A percentile compares a stretch with the other conserved stretches of the same genome.
These are phyloP conservation scores for Microthyrium microscopicum DNA, from an alignment of 2,329 filamentous ascomycete species.

Conservation along the genomic window DNA sequence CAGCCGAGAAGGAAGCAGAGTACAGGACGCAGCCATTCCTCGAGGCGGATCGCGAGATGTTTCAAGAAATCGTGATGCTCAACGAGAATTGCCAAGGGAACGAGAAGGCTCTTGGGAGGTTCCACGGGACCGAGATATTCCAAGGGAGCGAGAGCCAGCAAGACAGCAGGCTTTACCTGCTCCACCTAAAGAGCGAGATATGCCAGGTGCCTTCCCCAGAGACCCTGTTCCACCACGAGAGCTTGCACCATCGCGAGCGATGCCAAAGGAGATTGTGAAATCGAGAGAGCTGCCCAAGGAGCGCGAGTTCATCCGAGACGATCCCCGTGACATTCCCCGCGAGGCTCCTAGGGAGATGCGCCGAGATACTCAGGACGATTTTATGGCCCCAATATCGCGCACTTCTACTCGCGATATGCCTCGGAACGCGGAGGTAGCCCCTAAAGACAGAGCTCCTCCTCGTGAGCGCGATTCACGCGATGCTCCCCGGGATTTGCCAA, in stretches of 20 bases:
- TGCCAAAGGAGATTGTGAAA: slow-evolving; percentile 5
- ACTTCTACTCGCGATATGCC: slow-evolving; percentile 14
- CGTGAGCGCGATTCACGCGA: slow-evolving; percentile 6
- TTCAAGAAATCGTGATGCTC: no score
- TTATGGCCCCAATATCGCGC: slow-evolving; percentile 14
- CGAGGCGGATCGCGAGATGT: no score
- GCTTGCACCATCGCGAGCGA: background rate
- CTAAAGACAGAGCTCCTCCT: slow-evolving; percentile 1
- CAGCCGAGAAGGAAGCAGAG: no score
- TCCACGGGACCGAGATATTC: slow-evolving; percentile 16
- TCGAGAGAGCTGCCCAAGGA: slow-evolving; percentile 11
- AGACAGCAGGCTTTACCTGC: slow-evolving; percentile 6
- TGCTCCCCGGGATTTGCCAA: slow-evolving; percentile 1
- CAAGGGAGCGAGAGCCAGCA: slow-evolving; percentile 10
- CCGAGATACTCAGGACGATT: no score
- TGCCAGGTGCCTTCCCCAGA: background rate
- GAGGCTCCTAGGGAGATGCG: no score
- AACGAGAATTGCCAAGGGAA: no score
- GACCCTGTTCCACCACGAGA: no score
- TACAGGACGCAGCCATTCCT: no score
- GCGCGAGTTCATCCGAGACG: slow-evolving; percentile 13
- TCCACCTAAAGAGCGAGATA: no score
- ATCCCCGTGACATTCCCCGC: no score
- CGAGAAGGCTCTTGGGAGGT: slow-evolving; percentile 16
- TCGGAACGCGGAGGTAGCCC: slow-evolving; percentile 10